Percentiles rank a stretch among this genome's conserved stretches.
Evolutionary conservation across 2,329 filamentous ascomycete species (phyloP).

Genomic region (Gyromitra esculenta): DNA sequence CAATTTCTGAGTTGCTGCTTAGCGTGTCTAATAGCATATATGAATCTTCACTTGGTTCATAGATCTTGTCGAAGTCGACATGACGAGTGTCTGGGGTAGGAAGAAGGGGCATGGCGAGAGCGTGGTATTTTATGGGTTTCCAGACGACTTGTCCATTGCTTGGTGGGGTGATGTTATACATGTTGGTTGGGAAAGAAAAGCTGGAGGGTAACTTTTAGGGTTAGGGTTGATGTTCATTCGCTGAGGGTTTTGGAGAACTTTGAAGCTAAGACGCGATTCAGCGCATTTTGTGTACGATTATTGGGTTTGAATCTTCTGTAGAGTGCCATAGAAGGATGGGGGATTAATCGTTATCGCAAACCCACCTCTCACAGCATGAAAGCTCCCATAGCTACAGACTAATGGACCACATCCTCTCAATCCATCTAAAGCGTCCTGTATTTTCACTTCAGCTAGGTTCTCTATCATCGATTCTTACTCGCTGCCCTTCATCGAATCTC

Average conservation of each 20-base stretch:
- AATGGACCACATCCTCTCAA: background rate
- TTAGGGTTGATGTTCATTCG: constrained; percentile 11
- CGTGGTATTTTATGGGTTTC: background rate
- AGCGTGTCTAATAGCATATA: constrained; percentile 93
- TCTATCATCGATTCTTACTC: background rate
- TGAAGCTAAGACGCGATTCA: background rate
- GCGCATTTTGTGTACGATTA: no score
- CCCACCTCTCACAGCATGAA: background rate
- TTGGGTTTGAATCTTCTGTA: no score
- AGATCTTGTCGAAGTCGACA: constrained; percentile 86
- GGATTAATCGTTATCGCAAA: no score
- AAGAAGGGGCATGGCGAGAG: constrained; percentile 61
- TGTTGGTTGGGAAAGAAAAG: background rate
- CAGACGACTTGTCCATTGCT: background rate
- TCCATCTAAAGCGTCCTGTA: background rate
- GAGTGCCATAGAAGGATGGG: no score
- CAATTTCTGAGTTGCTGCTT: constrained; percentile 73
- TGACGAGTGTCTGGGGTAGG: constrained; percentile 94
- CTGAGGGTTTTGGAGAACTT: background rate
- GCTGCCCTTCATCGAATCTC: background rate
- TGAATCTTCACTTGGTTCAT: constrained; percentile 95
- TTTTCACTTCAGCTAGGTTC: background rate
- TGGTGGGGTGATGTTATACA: background rate
- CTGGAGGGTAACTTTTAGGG: constrained; percentile 41
- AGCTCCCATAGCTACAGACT: background rate